Evolutionary conservation across 768 basidiomycete species (phyloP), one percentile per base, ranked within the genome.

Genomic region (Tremella yokohamensis): DNA sequence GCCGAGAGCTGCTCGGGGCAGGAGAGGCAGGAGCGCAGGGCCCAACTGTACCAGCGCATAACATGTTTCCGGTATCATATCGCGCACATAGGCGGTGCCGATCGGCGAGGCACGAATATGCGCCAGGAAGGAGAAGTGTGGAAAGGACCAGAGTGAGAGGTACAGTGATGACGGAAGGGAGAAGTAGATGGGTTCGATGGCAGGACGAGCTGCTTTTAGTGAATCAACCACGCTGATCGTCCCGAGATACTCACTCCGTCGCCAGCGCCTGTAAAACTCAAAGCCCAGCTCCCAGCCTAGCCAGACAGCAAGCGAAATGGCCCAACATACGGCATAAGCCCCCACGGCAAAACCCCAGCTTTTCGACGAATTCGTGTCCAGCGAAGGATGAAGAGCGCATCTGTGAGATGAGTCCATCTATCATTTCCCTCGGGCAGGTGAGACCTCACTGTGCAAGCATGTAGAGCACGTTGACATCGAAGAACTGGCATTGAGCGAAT

Each of bases 391-490:
- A 74, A 84, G 85, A 24, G 88, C 83, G 64, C 87, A 83, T 78
- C 89, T 91, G 22, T 40, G n/a, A n/a, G n/a, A 56, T 29, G 38
- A 42, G 37, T 37, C 45, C 51, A 38, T 18, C n/a, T 18, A n/a
- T n/a, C 42, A 16, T 45, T 18, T 45, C 42, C 18, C 39, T 45
- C 8, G 22, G 4, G 22, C 42, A 45, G 4, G 11, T 11, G 6
- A 56, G 42, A 13, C 85, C 90, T 79, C 70, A 91, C 89, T 90
- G 84, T 40, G 90, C 72, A 66, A 92, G 75, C 65, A 90, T 84
- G 78, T 85, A 93, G 63, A 87, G 84, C 65, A 86, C 84, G 74
- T 92, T 91, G 75, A 91, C 90, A 71, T 94, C 91, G 74, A 93
- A 85, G 71, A 87, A 92, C 71, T 73, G 6, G 20, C n/a, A n/a